A percentile compares a stretch with the other conserved stretches of the same genome.
phyloP scores from a whole-genome alignment of 495 filamentous ascomycete species.

The Astrothelium macrocarpum region DNA sequence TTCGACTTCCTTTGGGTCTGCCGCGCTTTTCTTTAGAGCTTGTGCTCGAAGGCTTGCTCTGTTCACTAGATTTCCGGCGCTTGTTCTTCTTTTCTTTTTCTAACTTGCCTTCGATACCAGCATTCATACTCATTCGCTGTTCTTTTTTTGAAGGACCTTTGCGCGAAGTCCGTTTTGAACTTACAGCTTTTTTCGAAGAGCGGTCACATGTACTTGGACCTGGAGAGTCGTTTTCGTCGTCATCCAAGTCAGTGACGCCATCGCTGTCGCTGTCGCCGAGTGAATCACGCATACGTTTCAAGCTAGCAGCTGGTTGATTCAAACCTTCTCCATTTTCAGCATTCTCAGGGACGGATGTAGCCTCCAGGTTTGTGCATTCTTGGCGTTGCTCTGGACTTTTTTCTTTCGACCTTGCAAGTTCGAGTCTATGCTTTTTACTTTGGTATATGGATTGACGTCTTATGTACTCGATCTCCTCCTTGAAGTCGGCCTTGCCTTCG shows the following conservation, averaged over 20 bases:
- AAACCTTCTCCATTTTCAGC: neutral
- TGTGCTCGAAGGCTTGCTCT: neutral
- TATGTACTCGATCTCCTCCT: conserved; percentile 17
- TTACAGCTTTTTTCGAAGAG: neutral
- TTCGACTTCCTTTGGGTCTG: neutral
- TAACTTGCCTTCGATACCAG: neutral
- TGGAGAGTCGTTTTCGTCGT: neutral
- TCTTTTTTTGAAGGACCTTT: conserved; percentile 2
- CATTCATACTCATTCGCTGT: neutral
- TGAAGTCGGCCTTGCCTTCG: conserved; percentile 3
- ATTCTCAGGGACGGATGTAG: neutral
- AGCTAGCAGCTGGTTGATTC: neutral
- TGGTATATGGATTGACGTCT: neutral
- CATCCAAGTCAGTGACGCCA: neutral
- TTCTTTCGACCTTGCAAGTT: neutral
- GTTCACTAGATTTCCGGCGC: neutral
- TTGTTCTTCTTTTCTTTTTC: neutral
- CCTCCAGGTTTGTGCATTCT: neutral
- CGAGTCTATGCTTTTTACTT: neutral
- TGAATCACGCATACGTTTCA: neutral
- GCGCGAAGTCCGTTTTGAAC: neutral
- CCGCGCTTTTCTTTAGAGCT: neutral
- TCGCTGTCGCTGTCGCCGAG: neutral
- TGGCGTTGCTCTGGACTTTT: neutral
- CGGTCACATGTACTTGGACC: neutral